phyloP scores from a whole-genome alignment of 1,139 yeast species.

The Pneumocystis jirovecii region DNA sequence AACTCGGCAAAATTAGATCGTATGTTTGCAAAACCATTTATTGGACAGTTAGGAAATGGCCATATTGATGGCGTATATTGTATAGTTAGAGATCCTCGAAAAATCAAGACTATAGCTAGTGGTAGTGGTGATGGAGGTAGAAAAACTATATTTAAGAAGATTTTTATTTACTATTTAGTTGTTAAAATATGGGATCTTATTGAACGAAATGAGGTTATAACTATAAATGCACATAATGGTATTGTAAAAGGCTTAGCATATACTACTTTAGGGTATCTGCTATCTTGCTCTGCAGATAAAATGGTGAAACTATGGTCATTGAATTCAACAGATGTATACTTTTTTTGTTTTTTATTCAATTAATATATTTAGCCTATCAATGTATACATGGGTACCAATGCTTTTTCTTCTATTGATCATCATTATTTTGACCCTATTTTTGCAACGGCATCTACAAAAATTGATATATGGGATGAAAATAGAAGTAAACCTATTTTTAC shows the following conservation, averaged over 20 bases:
- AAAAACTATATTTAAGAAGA: not conserved
- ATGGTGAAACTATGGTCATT: slow-evolving; percentile 70
- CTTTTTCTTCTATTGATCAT: slow-evolving; percentile 76
- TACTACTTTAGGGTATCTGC: slow-evolving; percentile 49
- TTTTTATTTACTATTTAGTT: slow-evolving; percentile 21
- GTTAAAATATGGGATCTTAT: slow-evolving; percentile 84
- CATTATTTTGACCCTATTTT: slow-evolving; percentile 60
- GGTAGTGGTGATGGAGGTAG: slow-evolving; percentile 79
- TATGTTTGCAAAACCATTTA: slow-evolving; percentile 90
- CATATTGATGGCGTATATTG: slow-evolving; percentile 92
- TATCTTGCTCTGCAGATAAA: slow-evolving; percentile 86
- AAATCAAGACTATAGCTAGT: slow-evolving; percentile 64
- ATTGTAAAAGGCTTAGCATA: slow-evolving; percentile 78
- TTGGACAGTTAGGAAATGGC: slow-evolving; percentile 89
- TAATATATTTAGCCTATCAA: slow-evolving; percentile 28
- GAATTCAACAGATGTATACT: slow-evolving; percentile 1
- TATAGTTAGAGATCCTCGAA: slow-evolving; percentile 61
- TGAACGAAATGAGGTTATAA: slow-evolving; percentile 54
- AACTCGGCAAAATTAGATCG: slow-evolving; percentile 91
- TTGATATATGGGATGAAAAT: slow-evolving; percentile 78
- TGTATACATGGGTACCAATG: slow-evolving; percentile 70
- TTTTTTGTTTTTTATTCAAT: not conserved
- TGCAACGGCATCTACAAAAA: slow-evolving; percentile 83
- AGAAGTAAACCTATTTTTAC: slow-evolving; percentile 64
- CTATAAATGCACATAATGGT: slow-evolving; percentile 82